phyloP scores from a whole-genome alignment of 257 asterid species.

The Solanum sparsipilum region DNA sequence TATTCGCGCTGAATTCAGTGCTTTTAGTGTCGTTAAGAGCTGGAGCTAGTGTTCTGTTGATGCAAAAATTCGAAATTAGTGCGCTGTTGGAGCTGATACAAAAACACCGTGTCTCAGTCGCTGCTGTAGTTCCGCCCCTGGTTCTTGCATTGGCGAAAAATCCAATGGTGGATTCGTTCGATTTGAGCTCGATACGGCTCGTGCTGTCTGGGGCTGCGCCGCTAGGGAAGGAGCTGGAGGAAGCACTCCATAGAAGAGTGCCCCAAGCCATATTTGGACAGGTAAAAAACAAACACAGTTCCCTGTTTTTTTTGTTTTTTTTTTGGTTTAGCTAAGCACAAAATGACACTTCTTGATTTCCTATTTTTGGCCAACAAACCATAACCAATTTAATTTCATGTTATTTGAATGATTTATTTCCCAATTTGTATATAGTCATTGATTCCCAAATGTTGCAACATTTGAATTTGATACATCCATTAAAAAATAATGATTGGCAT shows the following conservation, averaged over 20 bases:
- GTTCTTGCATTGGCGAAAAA: slow-evolving; percentile 72
- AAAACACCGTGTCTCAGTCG: slow-evolving; percentile 54
- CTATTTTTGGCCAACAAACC: not conserved
- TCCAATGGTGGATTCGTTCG: slow-evolving; percentile 52
- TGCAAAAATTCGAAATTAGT: slow-evolving; percentile 69
- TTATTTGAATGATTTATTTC: not conserved
- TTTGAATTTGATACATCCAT: rapidly evolving
- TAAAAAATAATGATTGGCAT: too few relatives aligned
- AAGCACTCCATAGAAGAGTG: slow-evolving; percentile 43
- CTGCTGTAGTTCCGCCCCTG: slow-evolving; percentile 80
- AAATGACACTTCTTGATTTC: not conserved
- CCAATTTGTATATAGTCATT: not conserved
- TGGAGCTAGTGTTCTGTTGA: slow-evolving; percentile 48
- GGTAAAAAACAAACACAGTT: slow-evolving; percentile 19
- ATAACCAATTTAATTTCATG: not conserved
- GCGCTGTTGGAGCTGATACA: slow-evolving; percentile 53
- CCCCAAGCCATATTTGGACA: slow-evolving; percentile 87
- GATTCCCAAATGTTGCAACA: too few relatives aligned
- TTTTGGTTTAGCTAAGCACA: not conserved
- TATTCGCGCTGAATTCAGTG: slow-evolving; percentile 56
- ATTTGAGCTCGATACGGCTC: slow-evolving; percentile 53
- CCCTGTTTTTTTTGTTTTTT: not conserved
- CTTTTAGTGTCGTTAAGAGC: slow-evolving; percentile 54
- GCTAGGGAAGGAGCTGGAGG: slow-evolving; percentile 73
- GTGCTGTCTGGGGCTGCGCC: slow-evolving; percentile 89